Evolutionary conservation across 208 protist genomes (phyloP), one percentile per base, ranked within the genome.

Genomic region (Leishmania turanica): DNA sequence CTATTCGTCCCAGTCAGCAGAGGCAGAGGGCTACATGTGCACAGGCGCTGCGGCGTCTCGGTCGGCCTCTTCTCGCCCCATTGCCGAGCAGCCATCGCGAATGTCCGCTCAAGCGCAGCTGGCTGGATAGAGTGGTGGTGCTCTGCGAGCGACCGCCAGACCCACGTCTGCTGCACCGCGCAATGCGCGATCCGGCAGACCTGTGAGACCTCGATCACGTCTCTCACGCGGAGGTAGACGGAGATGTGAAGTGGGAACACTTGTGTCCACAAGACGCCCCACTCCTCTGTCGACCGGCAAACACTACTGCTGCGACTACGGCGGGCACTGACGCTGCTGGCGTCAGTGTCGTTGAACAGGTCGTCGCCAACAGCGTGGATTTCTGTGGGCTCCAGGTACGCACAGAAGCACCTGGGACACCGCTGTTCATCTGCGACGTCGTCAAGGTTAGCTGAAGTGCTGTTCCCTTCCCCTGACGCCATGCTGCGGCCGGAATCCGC

Each of bases 61-160:
- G 40, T 47, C 45, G 56, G 58, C 24, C 11, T 62, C 40, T 81
- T 53, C 56, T 51, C 24, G 17, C n/a, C 40, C 81, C 81, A 84
- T 60, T 75, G 13, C 75, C 42, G 81, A 13, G 71, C 82, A 1
- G 82, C 76, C 15, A 17, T 3, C 47, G 0, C 7, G 27, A 85
- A 81, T 19, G 75, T 64, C 19, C 71, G 71, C 60, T 87, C 83
- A 5, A 83, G 19, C 65, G 60, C 77, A 37, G 37, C 56, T 7
- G 70, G 53, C 4, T 84, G 77, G 45, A 89, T 42, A 49, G 31
- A 49, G 70, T 80, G 83, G 80, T 84, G 75, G 13, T 42, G 54
- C 13, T 45, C 68, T 31, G 79, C 77, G 62, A 90, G 69, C n/a
- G 79, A 54, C 27, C 85, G 80, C 87, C 87, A 90, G 78, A 87